Conservation (phyloP, 2,329 filamentous ascomycete genomes). For the Periglandula ipomoeae region DNA sequence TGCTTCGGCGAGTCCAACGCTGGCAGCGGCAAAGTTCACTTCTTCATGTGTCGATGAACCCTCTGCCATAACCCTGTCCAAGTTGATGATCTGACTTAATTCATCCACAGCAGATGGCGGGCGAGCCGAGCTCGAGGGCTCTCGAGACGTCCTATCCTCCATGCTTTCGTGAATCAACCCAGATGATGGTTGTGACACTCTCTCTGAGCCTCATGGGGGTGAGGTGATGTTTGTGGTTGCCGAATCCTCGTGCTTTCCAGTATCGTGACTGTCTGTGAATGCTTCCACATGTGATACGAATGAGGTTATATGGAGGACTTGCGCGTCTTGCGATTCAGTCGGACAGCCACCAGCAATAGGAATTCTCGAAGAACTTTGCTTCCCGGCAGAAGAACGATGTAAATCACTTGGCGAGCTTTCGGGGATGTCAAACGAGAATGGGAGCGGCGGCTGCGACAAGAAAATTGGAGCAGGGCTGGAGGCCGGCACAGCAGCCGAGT, state of each 20-base stretch:
- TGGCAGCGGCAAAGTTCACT: neutral
- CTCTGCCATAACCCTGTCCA: slow-evolving; percentile 8
- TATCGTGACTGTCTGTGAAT: slow-evolving; percentile 10
- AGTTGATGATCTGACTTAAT: slow-evolving; percentile 10
- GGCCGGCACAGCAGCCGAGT: neutral
- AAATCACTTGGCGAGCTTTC: slow-evolving; percentile 5
- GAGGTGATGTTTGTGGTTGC: neutral
- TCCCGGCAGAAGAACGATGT: slow-evolving; percentile 1
- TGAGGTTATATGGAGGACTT: slow-evolving; percentile 11
- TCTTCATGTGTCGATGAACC: neutral
- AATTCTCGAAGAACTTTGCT: neutral
- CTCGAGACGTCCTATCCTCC: slow-evolving; percentile 2
- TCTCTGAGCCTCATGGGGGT: neutral
- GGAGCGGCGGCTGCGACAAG: slow-evolving; percentile 9
- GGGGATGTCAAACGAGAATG: slow-evolving; percentile 1
- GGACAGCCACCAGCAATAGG: neutral
- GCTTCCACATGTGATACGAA: slow-evolving; percentile 11
- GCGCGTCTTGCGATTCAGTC: slow-evolving; percentile 19
- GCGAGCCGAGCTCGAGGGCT: neutral
- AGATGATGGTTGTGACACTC: neutral
- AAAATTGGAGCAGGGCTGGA: slow-evolving; percentile 9
- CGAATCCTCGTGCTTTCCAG: neutral
- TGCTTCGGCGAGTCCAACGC: neutral
- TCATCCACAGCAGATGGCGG: slow-evolving; percentile 10
- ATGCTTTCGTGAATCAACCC: neutral